Evolutionary conservation across 2,329 filamentous ascomycete genomes (phyloP), one percentile per base, ranked within the genome.

Genomic region (Leptodontidium sp.): DNA sequence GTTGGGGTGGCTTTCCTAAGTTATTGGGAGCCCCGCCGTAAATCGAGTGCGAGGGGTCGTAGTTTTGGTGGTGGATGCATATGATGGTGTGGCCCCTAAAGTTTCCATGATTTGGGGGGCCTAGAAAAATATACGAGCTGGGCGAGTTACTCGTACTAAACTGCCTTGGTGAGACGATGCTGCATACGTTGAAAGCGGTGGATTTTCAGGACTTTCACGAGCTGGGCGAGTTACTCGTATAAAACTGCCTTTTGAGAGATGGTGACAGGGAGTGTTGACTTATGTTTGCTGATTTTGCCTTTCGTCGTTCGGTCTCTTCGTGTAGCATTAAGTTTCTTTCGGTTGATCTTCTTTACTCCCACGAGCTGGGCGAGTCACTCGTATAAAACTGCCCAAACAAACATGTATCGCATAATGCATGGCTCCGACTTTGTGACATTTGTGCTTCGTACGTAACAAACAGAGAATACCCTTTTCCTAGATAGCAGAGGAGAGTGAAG

Each of bases 291-390:
- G 4, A 7, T 29, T 11, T 53, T 29, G 1, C 45, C 11, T 29
- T 29, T 35, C 32, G 32, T 53, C 24, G 4, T 53, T 15, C 14
- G 12, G 21, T 1, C 26, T 11, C 24, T 53, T 53, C 8, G 7
- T 32, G 24, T 11, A 12, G 15, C 2, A 24, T 53, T 1, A 12
- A 15, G 4, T 32, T 45, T n/a, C 24, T 53, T 7, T 53, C 3
- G 1, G 14, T 17, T 4, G 2, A 14, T 15, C 21, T 32, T 29
- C 21, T 12, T 8, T 15, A 53, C 5, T 53, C 26, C 24, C 50
- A 53, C 50, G 50, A 53, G 50, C 50, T 53, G 50, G 47, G 50
- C 50, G 50, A 53, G 50, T 53, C 24, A 53, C 50, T 53, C 50
- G 26, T 53, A 53, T 15, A 53, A 32, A 49, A 21, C 45, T 49